Evolutionary conservation across 1,284 basidiomycete genomes (phyloP).

Genomic region (Fomitiporia mediterranea): DNA sequence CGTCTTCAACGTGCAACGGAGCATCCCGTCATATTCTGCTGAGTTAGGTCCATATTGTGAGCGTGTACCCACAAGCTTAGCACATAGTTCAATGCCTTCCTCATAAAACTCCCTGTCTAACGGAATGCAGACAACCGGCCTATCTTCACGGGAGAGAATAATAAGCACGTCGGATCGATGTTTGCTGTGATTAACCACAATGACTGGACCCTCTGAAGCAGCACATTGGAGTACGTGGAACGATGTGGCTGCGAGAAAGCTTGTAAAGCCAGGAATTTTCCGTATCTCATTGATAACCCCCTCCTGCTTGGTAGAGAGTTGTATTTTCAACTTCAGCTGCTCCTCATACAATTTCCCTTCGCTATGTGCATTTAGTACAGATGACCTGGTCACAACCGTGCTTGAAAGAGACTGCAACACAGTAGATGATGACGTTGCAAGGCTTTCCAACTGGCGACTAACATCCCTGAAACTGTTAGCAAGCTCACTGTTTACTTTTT

Average conservation of each 20-base stretch:
- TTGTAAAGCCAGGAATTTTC: constrained; percentile 14
- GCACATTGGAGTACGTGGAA: constrained; percentile 16
- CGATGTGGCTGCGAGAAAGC: constrained; percentile 9
- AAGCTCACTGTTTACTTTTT: not conserved
- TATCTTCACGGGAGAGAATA: not conserved
- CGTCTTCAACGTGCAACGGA: constrained; percentile 25
- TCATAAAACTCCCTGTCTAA: not conserved
- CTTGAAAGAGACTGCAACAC: not conserved
- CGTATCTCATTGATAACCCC: not conserved
- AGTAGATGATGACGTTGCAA: not conserved
- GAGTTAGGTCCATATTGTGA: not conserved
- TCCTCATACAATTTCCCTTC: not conserved
- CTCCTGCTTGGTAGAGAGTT: constrained; percentile 7
- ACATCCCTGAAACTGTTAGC: not conserved
- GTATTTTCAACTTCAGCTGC: not conserved
- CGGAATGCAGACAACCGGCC: not conserved
- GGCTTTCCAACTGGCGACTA: not conserved
- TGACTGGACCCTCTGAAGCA: constrained; percentile 10
- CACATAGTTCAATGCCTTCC: not conserved
- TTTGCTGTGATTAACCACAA: constrained; percentile 3
- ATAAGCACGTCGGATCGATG: constrained; percentile 6
- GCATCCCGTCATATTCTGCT: constrained; percentile 18
- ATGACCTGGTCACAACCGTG: not conserved
- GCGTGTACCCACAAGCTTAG: not conserved
- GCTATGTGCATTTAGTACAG: not conserved